Evolutionary conservation across 2,329 filamentous ascomycete species (phyloP).

Genomic region (Domatiomyces catenatus): DNA sequence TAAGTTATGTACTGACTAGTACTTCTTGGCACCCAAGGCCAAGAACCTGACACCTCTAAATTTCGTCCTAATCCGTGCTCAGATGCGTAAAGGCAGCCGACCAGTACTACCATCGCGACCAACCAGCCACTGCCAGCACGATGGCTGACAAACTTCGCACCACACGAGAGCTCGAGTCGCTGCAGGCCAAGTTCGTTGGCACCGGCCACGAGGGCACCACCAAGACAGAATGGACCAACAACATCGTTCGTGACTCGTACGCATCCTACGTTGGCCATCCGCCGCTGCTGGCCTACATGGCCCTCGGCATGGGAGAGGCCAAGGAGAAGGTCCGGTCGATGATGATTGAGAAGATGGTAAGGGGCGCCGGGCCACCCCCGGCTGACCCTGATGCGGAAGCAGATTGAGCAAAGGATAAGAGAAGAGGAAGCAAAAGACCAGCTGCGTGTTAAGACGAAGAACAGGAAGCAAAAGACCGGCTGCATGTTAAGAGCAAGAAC

Average conservation of each 20-base stretch:
- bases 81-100: too few species aligned
- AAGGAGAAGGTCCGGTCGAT: slow-evolving; percentile 62
- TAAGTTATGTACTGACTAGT: too few species aligned
- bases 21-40: too few species aligned
- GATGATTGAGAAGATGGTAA: slow-evolving; percentile 61
- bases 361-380: slow-evolving; percentile 50
- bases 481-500: too few species aligned
- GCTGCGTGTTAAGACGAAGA: too few species aligned
- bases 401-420: not conserved
- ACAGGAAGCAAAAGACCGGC: too few species aligned
- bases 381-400: slow-evolving; percentile 14
- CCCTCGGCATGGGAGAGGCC: slow-evolving; percentile 74
- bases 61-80: too few species aligned
- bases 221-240: slow-evolving; percentile 93
- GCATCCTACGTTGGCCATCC: slow-evolving; percentile 81
- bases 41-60: too few species aligned
- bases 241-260: slow-evolving; percentile 87
- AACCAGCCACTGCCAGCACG: too few species aligned
- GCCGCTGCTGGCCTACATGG: slow-evolving; percentile 73
- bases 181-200: slow-evolving; percentile 89
- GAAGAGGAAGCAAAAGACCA: not conserved
- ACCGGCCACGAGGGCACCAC: slow-evolving; percentile 94
- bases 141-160: slow-evolving; percentile 95
- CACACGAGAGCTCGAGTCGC: slow-evolving; percentile 90
- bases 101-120: too few species aligned